Evolutionary conservation across 2,329 filamentous ascomycete genomes (phyloP).

Genomic region (Pezicula carpinea): DNA sequence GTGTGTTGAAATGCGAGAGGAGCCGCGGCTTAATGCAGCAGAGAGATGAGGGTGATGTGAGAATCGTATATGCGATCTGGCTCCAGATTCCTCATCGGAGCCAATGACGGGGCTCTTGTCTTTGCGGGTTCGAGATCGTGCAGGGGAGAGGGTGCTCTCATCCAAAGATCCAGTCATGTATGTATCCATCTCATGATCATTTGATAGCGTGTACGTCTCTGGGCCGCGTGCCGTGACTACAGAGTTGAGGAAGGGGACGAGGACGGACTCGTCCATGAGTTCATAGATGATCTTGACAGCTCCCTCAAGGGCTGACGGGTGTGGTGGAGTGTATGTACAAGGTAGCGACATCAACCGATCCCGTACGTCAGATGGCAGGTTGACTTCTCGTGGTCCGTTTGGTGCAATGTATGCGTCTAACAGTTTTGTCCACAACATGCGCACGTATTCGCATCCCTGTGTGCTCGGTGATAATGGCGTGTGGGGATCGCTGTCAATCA

Average conservation of each 20-base stretch:
- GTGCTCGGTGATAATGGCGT: constrained; percentile 21
- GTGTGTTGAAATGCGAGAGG: constrained; percentile 21
- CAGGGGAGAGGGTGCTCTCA: constrained; percentile 22
- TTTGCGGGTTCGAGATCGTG: constrained; percentile 14
- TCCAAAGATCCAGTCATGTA: constrained; percentile 24
- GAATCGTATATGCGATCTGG: constrained; percentile 15
- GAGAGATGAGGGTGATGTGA: constrained; percentile 26
- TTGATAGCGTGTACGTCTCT: constrained; percentile 20
- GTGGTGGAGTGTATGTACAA: constrained; percentile 57
- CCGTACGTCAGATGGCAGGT: constrained; percentile 80
- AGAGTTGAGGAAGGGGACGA: constrained; percentile 81
- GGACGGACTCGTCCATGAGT: constrained; percentile 93
- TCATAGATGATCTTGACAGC: constrained; percentile 89
- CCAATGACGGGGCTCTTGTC: constrained; percentile 20
- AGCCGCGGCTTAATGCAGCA: constrained; percentile 18
- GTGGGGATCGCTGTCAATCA: constrained; percentile 40
- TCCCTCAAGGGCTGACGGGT: constrained; percentile 71
- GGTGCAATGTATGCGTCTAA: constrained; percentile 87
- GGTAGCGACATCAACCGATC: constrained; percentile 70
- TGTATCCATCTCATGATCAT: constrained; percentile 24
- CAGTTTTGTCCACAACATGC: constrained; percentile 80
- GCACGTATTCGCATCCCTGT: constrained; percentile 51
- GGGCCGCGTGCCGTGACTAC: constrained; percentile 21
- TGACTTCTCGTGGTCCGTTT: constrained; percentile 81
- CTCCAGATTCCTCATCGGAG: constrained; percentile 13